A percentile compares a stretch with the other conserved stretches of the same genome.
phyloP scores from a whole-genome alignment of 1,284 basidiomycete species.

The Marasmius fiardii region DNA sequence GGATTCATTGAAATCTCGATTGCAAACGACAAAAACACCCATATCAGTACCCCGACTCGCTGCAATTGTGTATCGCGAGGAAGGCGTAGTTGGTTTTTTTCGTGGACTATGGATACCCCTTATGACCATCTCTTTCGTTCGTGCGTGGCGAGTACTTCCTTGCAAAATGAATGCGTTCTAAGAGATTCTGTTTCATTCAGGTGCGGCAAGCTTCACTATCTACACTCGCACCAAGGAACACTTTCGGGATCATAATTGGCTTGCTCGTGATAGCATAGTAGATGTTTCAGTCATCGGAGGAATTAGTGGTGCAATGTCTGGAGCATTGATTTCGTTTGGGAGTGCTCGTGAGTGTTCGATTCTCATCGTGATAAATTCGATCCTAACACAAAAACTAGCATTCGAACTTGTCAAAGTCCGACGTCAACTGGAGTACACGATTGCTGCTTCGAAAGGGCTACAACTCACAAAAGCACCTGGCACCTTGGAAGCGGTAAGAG shows the following conservation, averaged over 20 bases:
- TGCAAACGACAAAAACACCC: slow-evolving; percentile 81
- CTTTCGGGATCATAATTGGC: slow-evolving; percentile 60
- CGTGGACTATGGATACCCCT: slow-evolving; percentile 90
- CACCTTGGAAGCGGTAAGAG: slow-evolving; percentile 70
- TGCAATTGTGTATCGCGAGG: slow-evolving; percentile 78
- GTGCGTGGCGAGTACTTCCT: slow-evolving; percentile 44
- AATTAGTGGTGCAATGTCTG: slow-evolving; percentile 78
- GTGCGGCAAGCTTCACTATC: slow-evolving; percentile 90
- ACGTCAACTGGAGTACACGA: slow-evolving; percentile 91
- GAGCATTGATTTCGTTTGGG: slow-evolving; percentile 77
- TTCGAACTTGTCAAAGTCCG: slow-evolving; percentile 97
- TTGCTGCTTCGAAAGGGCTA: slow-evolving; percentile 76
- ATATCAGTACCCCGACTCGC: slow-evolving; percentile 76
- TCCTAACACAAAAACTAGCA: slow-evolving; percentile 39
- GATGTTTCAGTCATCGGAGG: slow-evolving; percentile 77
- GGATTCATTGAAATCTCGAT: slow-evolving; percentile 88
- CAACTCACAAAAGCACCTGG: slow-evolving; percentile 65
- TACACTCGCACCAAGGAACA: slow-evolving; percentile 87
- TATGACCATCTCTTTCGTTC: slow-evolving; percentile 95
- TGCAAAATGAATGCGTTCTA: slow-evolving; percentile 4
- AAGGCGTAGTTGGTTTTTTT: slow-evolving; percentile 91
- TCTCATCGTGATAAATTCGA: slow-evolving; percentile 10
- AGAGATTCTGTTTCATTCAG: slow-evolving; percentile 30
- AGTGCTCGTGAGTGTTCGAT: slow-evolving; percentile 69
- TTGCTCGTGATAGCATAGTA: slow-evolving; percentile 55